Evolutionary conservation across 2,329 filamentous ascomycete species (phyloP).

Genomic region (Zarea fungicola): DNA sequence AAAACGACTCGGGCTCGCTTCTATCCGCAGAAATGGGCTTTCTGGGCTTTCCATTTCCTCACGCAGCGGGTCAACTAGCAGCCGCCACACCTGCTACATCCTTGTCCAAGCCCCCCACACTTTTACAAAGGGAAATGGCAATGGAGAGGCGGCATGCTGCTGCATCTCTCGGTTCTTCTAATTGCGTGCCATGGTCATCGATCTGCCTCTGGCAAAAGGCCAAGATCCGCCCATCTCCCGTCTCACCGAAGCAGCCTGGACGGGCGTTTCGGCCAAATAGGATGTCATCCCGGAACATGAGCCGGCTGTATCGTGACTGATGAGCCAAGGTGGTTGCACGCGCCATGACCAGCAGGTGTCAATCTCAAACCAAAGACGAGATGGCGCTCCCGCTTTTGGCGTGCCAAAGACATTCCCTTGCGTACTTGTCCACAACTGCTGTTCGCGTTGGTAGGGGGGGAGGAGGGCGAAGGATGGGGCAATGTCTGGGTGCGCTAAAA

Average conservation of each 20-base stretch:
- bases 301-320: neutral
- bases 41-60: neutral
- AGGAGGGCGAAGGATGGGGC: neutral
- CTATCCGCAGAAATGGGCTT: neutral
- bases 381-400: neutral
- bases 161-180: neutral
- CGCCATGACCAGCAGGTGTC: neutral
- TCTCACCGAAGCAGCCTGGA: constrained; percentile 7
- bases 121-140: constrained; percentile 1
- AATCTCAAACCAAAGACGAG: neutral
- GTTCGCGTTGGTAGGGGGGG: neutral
- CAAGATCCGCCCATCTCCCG: constrained; percentile 10
- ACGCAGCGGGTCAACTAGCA: neutral
- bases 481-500: neutral
- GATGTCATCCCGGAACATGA: constrained; percentile 2
- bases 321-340: constrained; percentile 2
- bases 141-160: neutral
- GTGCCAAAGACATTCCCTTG: neutral
- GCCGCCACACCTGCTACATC: constrained; percentile 8
- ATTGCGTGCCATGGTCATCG: neutral
- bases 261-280: neutral
- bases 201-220: constrained; percentile 1
- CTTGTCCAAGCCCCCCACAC: neutral
- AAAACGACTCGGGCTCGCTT: constrained; percentile 1
- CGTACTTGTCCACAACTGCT: neutral